Conservation (phyloP, 2,329 filamentous ascomycete genomes). For the Hypoxylon sp. region DNA sequence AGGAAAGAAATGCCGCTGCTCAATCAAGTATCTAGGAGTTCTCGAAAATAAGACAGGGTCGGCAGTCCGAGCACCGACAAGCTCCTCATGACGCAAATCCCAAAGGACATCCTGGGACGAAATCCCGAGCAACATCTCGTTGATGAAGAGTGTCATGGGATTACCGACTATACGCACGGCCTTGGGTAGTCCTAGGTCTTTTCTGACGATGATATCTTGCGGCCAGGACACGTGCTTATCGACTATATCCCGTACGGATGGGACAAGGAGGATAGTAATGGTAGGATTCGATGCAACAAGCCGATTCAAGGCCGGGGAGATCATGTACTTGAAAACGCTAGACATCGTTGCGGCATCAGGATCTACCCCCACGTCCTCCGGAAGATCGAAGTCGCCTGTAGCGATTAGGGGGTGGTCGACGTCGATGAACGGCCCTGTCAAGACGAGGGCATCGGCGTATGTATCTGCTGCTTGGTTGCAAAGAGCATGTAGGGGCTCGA, state of each 20-base stretch:
- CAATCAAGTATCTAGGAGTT: slow-evolving; percentile 82
- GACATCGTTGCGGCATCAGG: slow-evolving; percentile 83
- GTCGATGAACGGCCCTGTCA: slow-evolving; percentile 91
- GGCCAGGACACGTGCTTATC: slow-evolving; percentile 79
- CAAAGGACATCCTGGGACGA: slow-evolving; percentile 87
- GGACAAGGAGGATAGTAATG: slow-evolving; percentile 84
- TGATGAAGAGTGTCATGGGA: slow-evolving; percentile 88
- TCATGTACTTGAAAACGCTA: slow-evolving; percentile 85
- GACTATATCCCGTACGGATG: slow-evolving; percentile 78
- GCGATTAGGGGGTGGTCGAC: slow-evolving; percentile 90
- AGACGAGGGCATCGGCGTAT: slow-evolving; percentile 81
- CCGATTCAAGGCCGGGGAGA: slow-evolving; percentile 78
- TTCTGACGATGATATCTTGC: slow-evolving; percentile 69
- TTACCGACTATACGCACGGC: slow-evolving; percentile 82
- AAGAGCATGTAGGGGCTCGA: slow-evolving; percentile 85
- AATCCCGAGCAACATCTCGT: slow-evolving; percentile 86
- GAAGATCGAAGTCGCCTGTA: slow-evolving; percentile 81
- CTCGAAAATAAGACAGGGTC: slow-evolving; percentile 76
- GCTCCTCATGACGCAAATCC: slow-evolving; percentile 82
- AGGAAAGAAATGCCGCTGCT: slow-evolving; percentile 92
- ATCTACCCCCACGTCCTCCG: slow-evolving; percentile 74
- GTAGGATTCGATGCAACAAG: slow-evolving; percentile 78
- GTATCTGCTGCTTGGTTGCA: slow-evolving; percentile 81
- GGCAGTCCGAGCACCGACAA: slow-evolving; percentile 68
- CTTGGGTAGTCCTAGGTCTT: slow-evolving; percentile 83